Evolutionary conservation across 1,139 yeast species (phyloP), one percentile per base, ranked within the genome.

Genomic region (Wickerhamomyces sp.): DNA sequence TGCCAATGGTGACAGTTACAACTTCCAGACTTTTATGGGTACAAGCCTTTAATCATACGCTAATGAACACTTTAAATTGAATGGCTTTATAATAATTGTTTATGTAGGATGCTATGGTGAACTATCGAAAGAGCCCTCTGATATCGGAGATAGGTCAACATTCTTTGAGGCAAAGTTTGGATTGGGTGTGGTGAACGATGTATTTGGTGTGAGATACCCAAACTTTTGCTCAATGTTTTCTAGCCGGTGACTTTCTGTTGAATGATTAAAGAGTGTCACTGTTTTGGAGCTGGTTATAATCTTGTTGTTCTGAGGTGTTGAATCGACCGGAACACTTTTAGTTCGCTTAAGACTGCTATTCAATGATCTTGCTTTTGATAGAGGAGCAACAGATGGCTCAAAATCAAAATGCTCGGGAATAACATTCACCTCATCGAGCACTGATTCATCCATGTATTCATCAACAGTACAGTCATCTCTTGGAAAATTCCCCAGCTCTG

Each of bases 381-480:
- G 8, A 18, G 23, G 23, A 6, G 14, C 29, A 31, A 14, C 40
- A 30, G 39, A 30, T 11, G 7, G 34, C 27, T 36, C 74, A 55
- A 77, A 78, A 43, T 79, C 81, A 55, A 64, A 79, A 53, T 80
- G 86, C 56, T 78, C 84, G 0, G 86, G 85, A 3, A 80, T 63
- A 40, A 65, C 72, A 54, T 81, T 47, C 34, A 44, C 45, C 34
- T 48, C 50, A 41, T 50, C 54, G 15, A 45, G 14, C 8, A 46
- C 10, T 29, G 31, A 43, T 36, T 48, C 50, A 41, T 50, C 53
- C 23, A 45, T 1, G 48, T 43, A 14, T 43, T 79, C 84, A 55
- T 78, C 84, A 7, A 78, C 42, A 41, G 57, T 58, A 32, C 59
- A 57, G 14, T 61, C 64, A 34, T 62, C 64, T 13, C 51, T 51